phyloP scores from a whole-genome alignment of 2,329 filamentous ascomycete genomes.

The Fonsecaea pedrosoi region DNA sequence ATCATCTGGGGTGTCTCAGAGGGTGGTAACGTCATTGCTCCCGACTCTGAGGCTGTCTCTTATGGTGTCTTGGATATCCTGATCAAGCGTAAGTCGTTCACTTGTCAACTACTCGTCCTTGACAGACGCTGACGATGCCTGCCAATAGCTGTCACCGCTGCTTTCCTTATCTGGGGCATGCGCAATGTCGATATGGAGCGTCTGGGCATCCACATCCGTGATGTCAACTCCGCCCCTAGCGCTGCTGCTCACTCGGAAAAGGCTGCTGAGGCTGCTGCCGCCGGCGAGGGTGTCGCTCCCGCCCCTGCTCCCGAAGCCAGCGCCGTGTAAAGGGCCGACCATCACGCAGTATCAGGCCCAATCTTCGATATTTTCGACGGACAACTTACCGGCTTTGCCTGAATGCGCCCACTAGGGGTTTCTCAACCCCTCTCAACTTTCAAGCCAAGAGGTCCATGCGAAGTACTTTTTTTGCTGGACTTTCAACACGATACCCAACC shows the following conservation, averaged over 20 bases:
- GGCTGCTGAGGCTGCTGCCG: slow-evolving; percentile 20
- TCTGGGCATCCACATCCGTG: slow-evolving; percentile 46
- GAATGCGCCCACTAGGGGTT: not conserved
- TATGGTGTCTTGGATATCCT: slow-evolving; percentile 68
- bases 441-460: not conserved
- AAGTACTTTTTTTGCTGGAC: not conserved
- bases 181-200: slow-evolving; percentile 65
- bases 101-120: not conserved
- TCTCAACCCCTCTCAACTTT: not conserved
- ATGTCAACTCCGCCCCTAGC: slow-evolving; percentile 23
- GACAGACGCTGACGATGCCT: slow-evolving; percentile 15
- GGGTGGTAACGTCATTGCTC: slow-evolving; percentile 69
- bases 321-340: slow-evolving; percentile 19
- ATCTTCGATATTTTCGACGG: slow-evolving; percentile 7
- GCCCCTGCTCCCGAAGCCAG: slow-evolving; percentile 8
- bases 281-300: slow-evolving; percentile 16
- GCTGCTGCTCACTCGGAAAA: slow-evolving; percentile 30
- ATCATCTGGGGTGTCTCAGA: slow-evolving; percentile 69
- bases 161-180: slow-evolving; percentile 67
- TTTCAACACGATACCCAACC: slow-evolving; percentile 2
- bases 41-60: slow-evolving; percentile 71
- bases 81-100: slow-evolving; percentile 29
- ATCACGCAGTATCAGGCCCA: not conserved
- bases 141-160: slow-evolving; percentile 55
- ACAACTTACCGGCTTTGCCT: not conserved